Base-by-base conservation (phyloP, 805 yeast genomes). In the Wickerhamomyces alni region DNA sequence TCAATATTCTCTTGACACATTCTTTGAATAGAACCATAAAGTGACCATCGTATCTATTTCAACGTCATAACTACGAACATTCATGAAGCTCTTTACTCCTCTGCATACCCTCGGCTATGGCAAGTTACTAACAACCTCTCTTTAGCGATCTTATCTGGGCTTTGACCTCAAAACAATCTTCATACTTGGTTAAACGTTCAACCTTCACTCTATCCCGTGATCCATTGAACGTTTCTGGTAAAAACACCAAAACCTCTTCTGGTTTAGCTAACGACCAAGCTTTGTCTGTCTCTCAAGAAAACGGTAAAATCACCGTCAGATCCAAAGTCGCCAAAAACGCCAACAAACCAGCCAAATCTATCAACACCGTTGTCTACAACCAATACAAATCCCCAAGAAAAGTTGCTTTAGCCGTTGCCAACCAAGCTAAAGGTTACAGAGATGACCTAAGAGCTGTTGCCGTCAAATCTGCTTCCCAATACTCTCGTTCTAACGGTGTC, bases 261-360 rank as follows among this genome's bases (percentile, higher is more conserved):
- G 75, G 77, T 55, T 61, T 70, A 54, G 70, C 61, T 51, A 70
- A 68, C 66, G 60, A 61, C 55, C 69, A 68, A 64, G 76, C 78
- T 45, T 47, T 69, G 43, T 74, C 74, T 58, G 65, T 71, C 50
- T 48, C 62, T 47, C 54, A 50, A 55, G 50, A 58, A 48, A 51
- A 55, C 43, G 73, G 70, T 45, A 50, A 61, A 52, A 59, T 72
- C 53, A 58, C 61, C 45, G 58, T 70, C 40, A 44, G 61, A 46
- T 54, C 74, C 58, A 71, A 70, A 67, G 57, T 54, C 50, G 59
- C 62, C 53, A 66, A 70, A 60, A 56, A 65, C 62, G 58, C 66
- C 54, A 67, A 65, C 72, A 65, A 68, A 61, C 75, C 76, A 57
- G 57, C 66, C 50, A 63, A 67, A 62, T 41, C 62, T 41, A 57